Base-by-base conservation (phyloP, 1,284 basidiomycete genomes). In the Ustilago sp. region DNA sequence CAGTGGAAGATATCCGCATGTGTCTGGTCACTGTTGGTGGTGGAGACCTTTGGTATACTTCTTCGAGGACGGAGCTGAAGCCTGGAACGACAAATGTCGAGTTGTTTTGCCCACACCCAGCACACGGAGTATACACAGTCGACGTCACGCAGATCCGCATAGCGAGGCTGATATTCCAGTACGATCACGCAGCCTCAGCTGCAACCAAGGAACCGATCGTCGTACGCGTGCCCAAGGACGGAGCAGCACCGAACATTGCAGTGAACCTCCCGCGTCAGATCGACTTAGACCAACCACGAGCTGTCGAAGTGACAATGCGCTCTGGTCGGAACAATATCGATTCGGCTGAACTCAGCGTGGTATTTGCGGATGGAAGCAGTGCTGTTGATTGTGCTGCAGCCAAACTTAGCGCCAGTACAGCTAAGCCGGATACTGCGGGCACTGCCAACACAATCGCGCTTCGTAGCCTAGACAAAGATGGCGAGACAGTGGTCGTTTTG, bases 111-210 rank as follows among this genome's bases (percentile, higher is more conserved):
- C 58, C 76, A 2, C 70, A 79, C 36, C 68, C 70, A 12, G 74
- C 78, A 1, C 51, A 68, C 7, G 84, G 84, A 8, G 66, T 68
- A 11, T 86, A 75, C 45, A 72, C 75, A 28, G 54, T 86, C 2
- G 83, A 85, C 48, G 77, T 82, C 35, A 79, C 79, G 15, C 84
- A 86, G 69, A 63, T 86, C 19, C 67, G 75, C 0, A 39, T 84
- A 7, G 73, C 79, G 8, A 58, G 62, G 32, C 50, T 83, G 41
- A 77, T 84, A 52, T 75, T 82, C 39, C 79, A 84, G 43, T 83
- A 84, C 57, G 66, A 70, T 19, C 54, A 72, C n/a, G 39, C 63
- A 19, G 50, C 59, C 19, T 52, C 56, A 11, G 43, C 53, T 1
- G 50, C 51, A 32, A 64, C 15, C 45, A 58, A 31, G 34, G 64